A percentile compares a stretch with the other conserved stretches of the same genome.
Conservation (phyloP, 2,329 filamentous ascomycete genomes). For the Cytospora leucostoma region DNA sequence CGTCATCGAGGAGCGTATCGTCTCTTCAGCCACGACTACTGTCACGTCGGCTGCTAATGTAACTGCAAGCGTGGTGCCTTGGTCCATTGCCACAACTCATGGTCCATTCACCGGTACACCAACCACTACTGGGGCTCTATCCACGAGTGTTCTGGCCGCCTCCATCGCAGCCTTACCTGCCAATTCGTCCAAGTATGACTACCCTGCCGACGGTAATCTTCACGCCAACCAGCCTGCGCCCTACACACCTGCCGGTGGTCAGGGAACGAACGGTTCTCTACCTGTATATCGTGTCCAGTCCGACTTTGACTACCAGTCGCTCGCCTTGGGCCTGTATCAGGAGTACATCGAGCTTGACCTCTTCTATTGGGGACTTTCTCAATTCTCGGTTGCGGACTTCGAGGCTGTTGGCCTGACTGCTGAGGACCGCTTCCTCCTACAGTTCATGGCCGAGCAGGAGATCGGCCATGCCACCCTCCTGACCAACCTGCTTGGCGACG, state of each 20-base stretch:
- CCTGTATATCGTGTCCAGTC: conserved; percentile 77
- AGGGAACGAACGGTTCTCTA: conserved; percentile 74
- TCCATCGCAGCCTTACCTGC: conserved; percentile 61
- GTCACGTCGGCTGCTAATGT: conserved; percentile 35
- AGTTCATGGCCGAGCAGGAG: conserved; percentile 79
- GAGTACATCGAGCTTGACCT: conserved; percentile 85
- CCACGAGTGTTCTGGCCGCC: conserved; percentile 56
- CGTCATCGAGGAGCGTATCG: conserved; percentile 29
- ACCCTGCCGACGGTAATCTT: conserved; percentile 70
- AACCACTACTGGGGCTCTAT: conserved; percentile 70
- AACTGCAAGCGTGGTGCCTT: conserved; percentile 36
- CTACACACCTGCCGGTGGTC: conserved; percentile 70
- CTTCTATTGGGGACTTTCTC: conserved; percentile 74
- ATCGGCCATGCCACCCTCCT: conserved; percentile 75
- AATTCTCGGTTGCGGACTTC: conserved; percentile 71
- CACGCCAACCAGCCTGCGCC: conserved; percentile 69
- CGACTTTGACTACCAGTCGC: conserved; percentile 81
- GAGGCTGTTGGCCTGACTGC: conserved; percentile 65
- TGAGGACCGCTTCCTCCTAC: conserved; percentile 69
- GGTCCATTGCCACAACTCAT: conserved; percentile 65
- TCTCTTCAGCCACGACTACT: conserved; percentile 41
- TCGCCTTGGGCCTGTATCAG: conserved; percentile 74
- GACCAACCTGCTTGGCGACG: conserved; percentile 72
- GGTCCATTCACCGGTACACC: conserved; percentile 66
- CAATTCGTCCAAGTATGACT: conserved; percentile 64